Evolutionary conservation across 163 green algal genomes (phyloP).

Genomic region (Coccomyxa subellipsoidea): DNA sequence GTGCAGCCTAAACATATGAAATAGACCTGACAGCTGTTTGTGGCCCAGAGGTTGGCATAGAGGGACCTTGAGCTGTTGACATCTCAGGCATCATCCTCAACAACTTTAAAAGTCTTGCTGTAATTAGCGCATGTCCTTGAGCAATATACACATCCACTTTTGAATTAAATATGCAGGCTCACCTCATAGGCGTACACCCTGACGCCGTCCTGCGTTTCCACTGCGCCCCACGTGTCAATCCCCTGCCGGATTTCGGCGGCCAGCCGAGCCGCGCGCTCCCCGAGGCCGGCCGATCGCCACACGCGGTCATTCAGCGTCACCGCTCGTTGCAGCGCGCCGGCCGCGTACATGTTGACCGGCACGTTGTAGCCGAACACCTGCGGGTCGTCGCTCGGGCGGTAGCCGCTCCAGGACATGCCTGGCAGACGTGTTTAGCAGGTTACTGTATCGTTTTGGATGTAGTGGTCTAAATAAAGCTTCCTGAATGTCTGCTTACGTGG

Average conservation of each 20-base stretch:
- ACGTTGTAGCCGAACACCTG: conserved; percentile 57
- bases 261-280: conserved; percentile 12
- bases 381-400: conserved; percentile 54
- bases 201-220: conserved; percentile 7
- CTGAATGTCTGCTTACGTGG: too few species aligned
- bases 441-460: too few species aligned
- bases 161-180: too few species aligned
- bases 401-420: conserved; percentile 68
- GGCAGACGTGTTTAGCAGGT: not conserved
- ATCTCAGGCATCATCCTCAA: too few species aligned
- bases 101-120: too few species aligned
- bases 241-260: conserved; percentile 31
- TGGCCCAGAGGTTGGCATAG: too few species aligned
- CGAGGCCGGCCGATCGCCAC: conserved; percentile 23
- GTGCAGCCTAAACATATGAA: too few species aligned
- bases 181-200: conserved; percentile 52
- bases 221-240: conserved; percentile 44
- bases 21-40: too few species aligned
- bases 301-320: conserved; percentile 40
- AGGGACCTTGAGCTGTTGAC: too few species aligned
- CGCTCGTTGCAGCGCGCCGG: conserved; percentile 46
- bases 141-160: too few species aligned
- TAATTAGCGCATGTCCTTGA: too few species aligned
- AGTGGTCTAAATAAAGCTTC: too few species aligned
- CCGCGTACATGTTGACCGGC: conserved; percentile 63